phyloP scores from a whole-genome alignment of 2,329 filamentous ascomycete genomes.

The Aureobasidium namibiae region DNA sequence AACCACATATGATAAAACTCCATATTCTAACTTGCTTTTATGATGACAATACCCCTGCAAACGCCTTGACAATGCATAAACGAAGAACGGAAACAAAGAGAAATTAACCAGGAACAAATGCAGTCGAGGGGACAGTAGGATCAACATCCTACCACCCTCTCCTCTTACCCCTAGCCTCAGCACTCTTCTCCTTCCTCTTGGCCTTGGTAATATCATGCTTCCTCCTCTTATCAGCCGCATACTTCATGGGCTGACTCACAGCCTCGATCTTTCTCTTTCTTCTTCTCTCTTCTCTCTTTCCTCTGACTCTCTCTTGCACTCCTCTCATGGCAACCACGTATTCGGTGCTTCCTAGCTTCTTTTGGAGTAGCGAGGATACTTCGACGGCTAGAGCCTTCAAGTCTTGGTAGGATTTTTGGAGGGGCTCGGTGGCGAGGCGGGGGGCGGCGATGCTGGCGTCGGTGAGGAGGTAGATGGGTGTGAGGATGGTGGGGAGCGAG shows the following conservation, averaged over 20 bases:
- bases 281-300: slow-evolving; percentile 63
- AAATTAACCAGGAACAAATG: background rate
- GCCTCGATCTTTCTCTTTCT: slow-evolving; percentile 86
- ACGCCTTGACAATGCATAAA: background rate
- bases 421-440: slow-evolving; percentile 49
- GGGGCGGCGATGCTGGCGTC: slow-evolving; percentile 60
- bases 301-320: slow-evolving; percentile 65
- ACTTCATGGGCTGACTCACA: slow-evolving; percentile 70
- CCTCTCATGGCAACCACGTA: slow-evolving; percentile 68
- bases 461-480: slow-evolving; percentile 73
- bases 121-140: background rate
- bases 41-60: background rate
- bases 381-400: slow-evolving; percentile 67
- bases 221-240: slow-evolving; percentile 70
- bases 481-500: slow-evolving; percentile 56
- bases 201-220: slow-evolving; percentile 79
- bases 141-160: slow-evolving; percentile 52
- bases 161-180: slow-evolving; percentile 63
- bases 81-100: background rate
- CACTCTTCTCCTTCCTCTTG: slow-evolving; percentile 68
- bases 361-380: slow-evolving; percentile 73
- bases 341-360: slow-evolving; percentile 69
- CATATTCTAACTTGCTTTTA: background rate
- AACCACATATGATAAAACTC: background rate
- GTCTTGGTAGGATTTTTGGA: slow-evolving; percentile 60